Conservation (phyloP, 805 yeast genomes). For the Peterozyma toletana region DNA sequence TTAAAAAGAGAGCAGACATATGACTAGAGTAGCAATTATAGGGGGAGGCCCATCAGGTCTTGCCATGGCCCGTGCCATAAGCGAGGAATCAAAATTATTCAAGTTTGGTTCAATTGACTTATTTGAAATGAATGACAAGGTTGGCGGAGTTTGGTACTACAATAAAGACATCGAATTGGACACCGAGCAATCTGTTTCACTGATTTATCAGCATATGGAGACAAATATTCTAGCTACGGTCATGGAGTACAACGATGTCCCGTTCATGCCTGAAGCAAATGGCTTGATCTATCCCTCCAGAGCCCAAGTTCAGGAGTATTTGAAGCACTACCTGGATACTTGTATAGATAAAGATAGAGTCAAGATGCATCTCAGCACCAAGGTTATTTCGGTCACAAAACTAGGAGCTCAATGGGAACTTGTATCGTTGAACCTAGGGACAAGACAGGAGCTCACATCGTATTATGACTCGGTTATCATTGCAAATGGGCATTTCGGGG, state of each 20-base stretch:
- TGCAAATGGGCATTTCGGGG: constrained; percentile 41
- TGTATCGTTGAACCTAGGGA: constrained; percentile 4
- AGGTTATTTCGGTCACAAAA: constrained; percentile 36
- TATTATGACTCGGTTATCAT: constrained; percentile 30
- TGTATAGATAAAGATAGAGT: constrained; percentile 29
- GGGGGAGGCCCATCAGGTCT: background rate
- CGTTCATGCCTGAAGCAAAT: constrained; percentile 19
- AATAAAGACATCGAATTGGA: background rate
- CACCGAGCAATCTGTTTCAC: constrained; percentile 14
- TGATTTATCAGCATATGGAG: constrained; percentile 26
- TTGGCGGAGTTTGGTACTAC: background rate
- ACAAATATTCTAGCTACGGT: constrained; percentile 23
- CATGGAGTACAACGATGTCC: constrained; percentile 22
- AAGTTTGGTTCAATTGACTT: background rate
- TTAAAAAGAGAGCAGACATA: too few species aligned
- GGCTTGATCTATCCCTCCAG: constrained; percentile 53
- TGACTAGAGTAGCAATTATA: background rate
- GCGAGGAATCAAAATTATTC: background rate
- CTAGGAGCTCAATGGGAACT: constrained; percentile 19
- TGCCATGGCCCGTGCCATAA: background rate
- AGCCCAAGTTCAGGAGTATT: constrained; percentile 52
- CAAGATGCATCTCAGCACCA: constrained; percentile 28
- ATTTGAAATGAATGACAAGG: background rate
- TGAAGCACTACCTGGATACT: constrained; percentile 44
- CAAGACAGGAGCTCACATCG: constrained; percentile 1